phyloP scores from a whole-genome alignment of 2,329 filamentous ascomycete species.

The Endothia cerciana region DNA sequence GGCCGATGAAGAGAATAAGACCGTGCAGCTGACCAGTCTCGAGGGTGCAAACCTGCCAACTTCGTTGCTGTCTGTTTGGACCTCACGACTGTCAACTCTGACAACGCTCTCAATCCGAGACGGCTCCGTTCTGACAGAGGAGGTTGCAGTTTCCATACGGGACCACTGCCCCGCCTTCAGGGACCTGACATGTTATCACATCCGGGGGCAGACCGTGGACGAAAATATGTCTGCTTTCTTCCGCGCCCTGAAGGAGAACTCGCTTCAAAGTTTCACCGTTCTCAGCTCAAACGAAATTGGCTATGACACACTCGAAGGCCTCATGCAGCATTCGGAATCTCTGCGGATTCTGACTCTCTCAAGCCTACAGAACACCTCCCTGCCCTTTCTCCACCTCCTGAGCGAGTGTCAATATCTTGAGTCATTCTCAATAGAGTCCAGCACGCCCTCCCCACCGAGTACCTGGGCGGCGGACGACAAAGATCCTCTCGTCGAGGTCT shows the following conservation, averaged over 20 bases:
- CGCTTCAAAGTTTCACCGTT: slow-evolving; percentile 61
- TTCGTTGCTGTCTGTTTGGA: slow-evolving; percentile 59
- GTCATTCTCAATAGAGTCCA: slow-evolving; percentile 40
- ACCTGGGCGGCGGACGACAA: slow-evolving; percentile 32
- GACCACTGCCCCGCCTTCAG: slow-evolving; percentile 64
- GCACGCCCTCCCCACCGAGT: slow-evolving; percentile 25
- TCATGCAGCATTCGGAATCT: slow-evolving; percentile 47
- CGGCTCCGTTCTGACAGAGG: slow-evolving; percentile 60
- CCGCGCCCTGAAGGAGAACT: slow-evolving; percentile 56
- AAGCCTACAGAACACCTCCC: slow-evolving; percentile 36
- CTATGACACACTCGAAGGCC: slow-evolving; percentile 57
- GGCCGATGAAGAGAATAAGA: slow-evolving; percentile 45
- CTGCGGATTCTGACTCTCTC: slow-evolving; percentile 40
- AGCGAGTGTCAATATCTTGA: slow-evolving; percentile 41
- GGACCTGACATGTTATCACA: slow-evolving; percentile 60
- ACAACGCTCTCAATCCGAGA: slow-evolving; percentile 63
- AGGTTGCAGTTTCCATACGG: slow-evolving; percentile 57
- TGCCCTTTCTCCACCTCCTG: slow-evolving; percentile 38
- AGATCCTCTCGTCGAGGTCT: slow-evolving; percentile 36
- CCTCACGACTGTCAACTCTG: slow-evolving; percentile 60
- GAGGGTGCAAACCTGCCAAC: slow-evolving; percentile 56
- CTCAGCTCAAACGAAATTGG: slow-evolving; percentile 60
- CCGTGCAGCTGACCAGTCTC: slow-evolving; percentile 60
- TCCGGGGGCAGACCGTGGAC: slow-evolving; percentile 53
- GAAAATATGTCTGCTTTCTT: slow-evolving; percentile 63